phyloP scores from a whole-genome alignment of 169 alveolate species.

The Babesia caballi region DNA sequence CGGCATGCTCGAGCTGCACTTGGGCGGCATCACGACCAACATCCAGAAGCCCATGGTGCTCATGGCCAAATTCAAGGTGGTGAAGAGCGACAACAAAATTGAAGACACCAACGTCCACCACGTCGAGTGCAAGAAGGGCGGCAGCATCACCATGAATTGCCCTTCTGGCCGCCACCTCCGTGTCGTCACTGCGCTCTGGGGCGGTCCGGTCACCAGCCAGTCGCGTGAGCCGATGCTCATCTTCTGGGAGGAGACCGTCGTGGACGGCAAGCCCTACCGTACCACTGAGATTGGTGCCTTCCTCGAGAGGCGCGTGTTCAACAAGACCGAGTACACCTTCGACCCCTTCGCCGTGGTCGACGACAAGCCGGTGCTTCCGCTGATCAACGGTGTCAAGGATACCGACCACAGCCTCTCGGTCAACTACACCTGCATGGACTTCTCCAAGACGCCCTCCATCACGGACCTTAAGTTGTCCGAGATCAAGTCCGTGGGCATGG shows the following conservation, averaged over 20 bases:
- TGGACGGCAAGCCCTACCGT: slow-evolving; percentile 10
- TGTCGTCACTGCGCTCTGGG: slow-evolving; percentile 46
- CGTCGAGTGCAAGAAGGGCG: neutral
- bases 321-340: slow-evolving; percentile 6
- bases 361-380: neutral
- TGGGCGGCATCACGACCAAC: slow-evolving; percentile 55
- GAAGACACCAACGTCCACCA: neutral
- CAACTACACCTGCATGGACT: slow-evolving; percentile 40
- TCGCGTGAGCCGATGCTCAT: neutral
- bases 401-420: slow-evolving; percentile 43
- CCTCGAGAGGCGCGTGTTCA: slow-evolving; percentile 13
- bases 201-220: neutral
- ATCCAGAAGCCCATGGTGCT: slow-evolving; percentile 26
- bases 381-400: slow-evolving; percentile 8
- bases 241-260: slow-evolving; percentile 23
- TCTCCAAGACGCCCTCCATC: neutral
- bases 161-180: slow-evolving; percentile 4
- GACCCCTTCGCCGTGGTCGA: slow-evolving; percentile 1
- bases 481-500: neutral
- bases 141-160: slow-evolving; percentile 9
- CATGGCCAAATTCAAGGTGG: slow-evolving; percentile 15
- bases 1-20: slow-evolving; percentile 44
- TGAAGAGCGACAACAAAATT: neutral
- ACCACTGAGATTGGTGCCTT: slow-evolving; percentile 28
- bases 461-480: neutral